Evolutionary conservation across 208 protist genomes (phyloP), one percentile per base, ranked within the genome.

Genomic region (Trypanosoma vivax): DNA sequence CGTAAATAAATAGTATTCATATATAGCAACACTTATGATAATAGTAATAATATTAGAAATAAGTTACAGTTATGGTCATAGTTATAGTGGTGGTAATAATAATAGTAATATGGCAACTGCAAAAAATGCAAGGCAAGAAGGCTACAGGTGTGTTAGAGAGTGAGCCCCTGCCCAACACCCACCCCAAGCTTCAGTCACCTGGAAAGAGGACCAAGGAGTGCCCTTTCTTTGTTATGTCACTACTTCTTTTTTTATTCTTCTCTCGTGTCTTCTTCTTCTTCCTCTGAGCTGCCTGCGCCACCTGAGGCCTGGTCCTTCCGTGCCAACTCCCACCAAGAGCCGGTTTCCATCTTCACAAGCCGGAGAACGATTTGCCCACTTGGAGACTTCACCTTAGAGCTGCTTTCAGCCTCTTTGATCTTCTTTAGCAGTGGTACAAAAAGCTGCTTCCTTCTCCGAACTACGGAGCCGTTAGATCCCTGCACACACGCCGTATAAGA

Each of bases 291-390:
- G 10, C 67, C 60, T 10, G 39, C 38, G 13, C 18, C 57, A 25
- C 24, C 19, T 23, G 37, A 29, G 21, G 50, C 45, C 16, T 28
- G 30, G n/a, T 50, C 63, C 16, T 73, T 78, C n/a, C 66, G 60
- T 33, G 67, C 71, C 33, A 90, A 55, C 11, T 92, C 83, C 24
- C 63, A 60, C 80, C 83, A 92, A 19, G 68, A 60, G 11, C 49
- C 69, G 21, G 30, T 28, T 2, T 49, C 56, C 46, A 57, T 62
- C 74, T 92, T 92, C 4, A 62, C 63, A 50, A 88, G 59, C 48
- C 70, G 76, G 35, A 88, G 21, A 25, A 79, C 41, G 53, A 92
- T 66, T 43, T 87, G 63, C 41, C 74, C 58, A 51, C 51, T 73
- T 14, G 65, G 45, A 5, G 65, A 39, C 56, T 84, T 86, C 40